Base-by-base conservation (phyloP, 768 basidiomycete genomes). In the Amanita rubescens region DNA sequence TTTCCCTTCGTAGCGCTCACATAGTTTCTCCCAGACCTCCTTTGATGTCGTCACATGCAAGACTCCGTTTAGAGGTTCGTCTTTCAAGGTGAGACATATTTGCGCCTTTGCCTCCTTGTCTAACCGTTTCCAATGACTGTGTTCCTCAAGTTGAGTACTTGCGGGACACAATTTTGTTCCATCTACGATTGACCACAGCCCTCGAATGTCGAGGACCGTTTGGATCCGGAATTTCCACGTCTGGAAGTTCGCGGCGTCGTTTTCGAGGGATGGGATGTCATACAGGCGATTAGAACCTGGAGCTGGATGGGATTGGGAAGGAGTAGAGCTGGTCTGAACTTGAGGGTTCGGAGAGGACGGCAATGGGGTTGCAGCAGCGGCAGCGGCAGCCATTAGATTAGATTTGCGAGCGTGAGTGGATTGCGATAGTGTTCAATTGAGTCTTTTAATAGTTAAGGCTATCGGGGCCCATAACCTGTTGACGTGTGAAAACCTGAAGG, bases 31-130 rank as follows among this genome's bases (percentile, higher is more conserved):
- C 55, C 57, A 60, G 20, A 48, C 52, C 17, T 60, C 58, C 3
- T 33, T 24, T 32, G 60, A 52, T 0, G 50, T 55, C 4, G 27
- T 37, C 20, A 47, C 43, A 43, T 57, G 60, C 5, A 60, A 27
- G 20, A 60, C 47, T 30, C 60, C 57, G 46, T 49, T 58, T 1
- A 60, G 48, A 1, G 57, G 60, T 27, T 58, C 51, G 34, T 60
- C 57, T 51, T 58, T 58, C 32, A 60, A 46, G 19, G 57, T 58
- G 15, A 60, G 53, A 27, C 39, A 52, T 10, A 60, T 56, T 34
- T 58, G 57, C 7, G 57, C 59, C 15, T 19, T 20, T 7, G 59
- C 55, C 27, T 60, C 59, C 14, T 45, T 52, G 42, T 60, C 57
- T 4, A 24, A 30, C 2, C n/a, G 47, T 15, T 10, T 2, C 46